phyloP scores from a whole-genome alignment of 2,329 filamentous ascomycete species.

The Fonsecaea nubica region DNA sequence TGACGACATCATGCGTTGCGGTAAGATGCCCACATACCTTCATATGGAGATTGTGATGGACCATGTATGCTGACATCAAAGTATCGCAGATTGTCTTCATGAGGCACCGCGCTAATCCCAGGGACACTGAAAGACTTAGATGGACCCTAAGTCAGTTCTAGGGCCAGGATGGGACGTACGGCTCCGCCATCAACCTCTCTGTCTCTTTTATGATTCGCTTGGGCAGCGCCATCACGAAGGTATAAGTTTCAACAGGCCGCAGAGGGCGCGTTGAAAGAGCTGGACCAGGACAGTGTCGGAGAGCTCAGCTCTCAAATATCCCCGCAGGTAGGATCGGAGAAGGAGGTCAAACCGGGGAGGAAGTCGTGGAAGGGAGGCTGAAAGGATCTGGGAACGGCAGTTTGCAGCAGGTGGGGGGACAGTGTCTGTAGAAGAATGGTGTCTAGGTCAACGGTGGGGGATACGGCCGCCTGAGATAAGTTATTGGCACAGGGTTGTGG shows the following conservation, averaged over 20 bases:
- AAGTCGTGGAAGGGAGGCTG: neutral
- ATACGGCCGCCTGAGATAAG: neutral
- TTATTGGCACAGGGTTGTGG: neutral
- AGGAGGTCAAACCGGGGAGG: neutral
- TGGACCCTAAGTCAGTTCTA: neutral
- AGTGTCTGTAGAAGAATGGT: neutral
- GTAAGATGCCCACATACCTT: conserved; percentile 65
- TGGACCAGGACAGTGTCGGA: conserved; percentile 6
- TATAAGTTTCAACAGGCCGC: conserved; percentile 8
- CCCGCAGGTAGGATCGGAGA: neutral
- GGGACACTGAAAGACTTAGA: conserved; percentile 66
- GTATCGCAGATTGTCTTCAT: conserved; percentile 96
- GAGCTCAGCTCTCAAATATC: neutral
- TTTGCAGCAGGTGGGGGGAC: neutral
- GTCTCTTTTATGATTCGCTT: conserved; percentile 99
- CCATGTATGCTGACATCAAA: conserved; percentile 98
- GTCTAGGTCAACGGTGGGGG: neutral
- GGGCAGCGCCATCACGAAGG: conserved; percentile 68
- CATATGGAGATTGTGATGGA: conserved; percentile 89
- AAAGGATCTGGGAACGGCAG: neutral
- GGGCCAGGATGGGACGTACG: conserved; percentile 63
- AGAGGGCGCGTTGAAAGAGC: conserved; percentile 10
- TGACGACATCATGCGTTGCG: too few relatives aligned
- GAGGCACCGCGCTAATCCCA: conserved; percentile 92
- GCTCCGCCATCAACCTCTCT: conserved; percentile 93